These are phyloP conservation scores for Tieghemostelium lacteum DNA, from an alignment of 78 protist genomes.

Conservation along the genomic window DNA sequence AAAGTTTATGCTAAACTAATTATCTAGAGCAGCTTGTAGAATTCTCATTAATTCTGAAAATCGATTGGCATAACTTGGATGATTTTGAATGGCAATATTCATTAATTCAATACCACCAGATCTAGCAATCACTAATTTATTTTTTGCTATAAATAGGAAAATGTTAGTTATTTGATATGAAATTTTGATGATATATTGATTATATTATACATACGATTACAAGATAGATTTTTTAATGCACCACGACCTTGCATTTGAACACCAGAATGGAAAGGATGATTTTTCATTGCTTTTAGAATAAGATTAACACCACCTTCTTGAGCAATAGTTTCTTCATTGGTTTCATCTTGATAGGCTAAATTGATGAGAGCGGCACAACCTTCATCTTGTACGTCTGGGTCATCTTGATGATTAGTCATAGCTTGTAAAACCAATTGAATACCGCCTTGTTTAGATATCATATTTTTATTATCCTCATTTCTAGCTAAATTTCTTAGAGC, in stretches of 20 bases:
- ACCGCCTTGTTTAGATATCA: slow-evolving; percentile 41
- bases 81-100: slow-evolving; percentile 52
- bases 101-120: slow-evolving; percentile 56
- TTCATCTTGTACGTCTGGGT: slow-evolving; percentile 76
- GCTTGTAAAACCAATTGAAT: slow-evolving; percentile 63
- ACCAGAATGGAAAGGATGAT: slow-evolving; percentile 62
- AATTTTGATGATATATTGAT: not conserved
- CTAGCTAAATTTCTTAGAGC: slow-evolving; percentile 55
- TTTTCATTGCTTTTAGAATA: slow-evolving; percentile 59
- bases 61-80: slow-evolving; percentile 52
- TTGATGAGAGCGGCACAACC: slow-evolving; percentile 73
- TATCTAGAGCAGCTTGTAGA: slow-evolving; percentile 55
- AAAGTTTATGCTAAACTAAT: no score
- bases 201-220: slow-evolving; percentile 37
- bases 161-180: not conserved
- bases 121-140: slow-evolving; percentile 53
- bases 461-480: slow-evolving; percentile 55
- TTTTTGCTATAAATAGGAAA: slow-evolving; percentile 13
- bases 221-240: slow-evolving; percentile 48
- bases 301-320: slow-evolving; percentile 54
- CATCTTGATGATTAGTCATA: slow-evolving; percentile 42
- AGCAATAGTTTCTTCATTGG: slow-evolving; percentile 56
- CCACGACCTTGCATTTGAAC: slow-evolving; percentile 80
- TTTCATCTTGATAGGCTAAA: slow-evolving; percentile 66
- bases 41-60: slow-evolving; percentile 56